These are phyloP conservation scores for Bolboschoenoplectus hybrid DNA, from an alignment of 202 grass and related monocot species.

Conservation along the genomic window DNA sequence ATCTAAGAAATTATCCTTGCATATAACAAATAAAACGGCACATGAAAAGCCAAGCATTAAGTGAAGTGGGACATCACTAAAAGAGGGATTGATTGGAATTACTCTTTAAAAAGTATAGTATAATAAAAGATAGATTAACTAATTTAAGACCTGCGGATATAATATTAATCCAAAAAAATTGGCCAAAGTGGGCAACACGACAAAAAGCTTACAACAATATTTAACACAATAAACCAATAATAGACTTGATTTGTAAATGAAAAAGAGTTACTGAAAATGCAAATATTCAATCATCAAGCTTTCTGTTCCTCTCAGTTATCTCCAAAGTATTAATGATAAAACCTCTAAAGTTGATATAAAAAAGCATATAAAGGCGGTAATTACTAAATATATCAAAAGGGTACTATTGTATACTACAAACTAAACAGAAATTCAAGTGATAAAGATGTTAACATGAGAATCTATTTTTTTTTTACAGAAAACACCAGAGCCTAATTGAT, in stretches of 20 bases:
- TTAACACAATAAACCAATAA: background rate
- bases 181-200: background rate
- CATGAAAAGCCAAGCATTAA: conserved; percentile 22
- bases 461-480: too few relatives aligned
- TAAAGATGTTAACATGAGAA: background rate
- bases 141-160: background rate
- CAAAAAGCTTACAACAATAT: conserved; percentile 12
- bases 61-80: conserved; percentile 11
- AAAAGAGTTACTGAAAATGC: conserved; percentile 10
- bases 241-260: background rate
- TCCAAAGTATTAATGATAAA: background rate
- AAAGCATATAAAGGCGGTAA: background rate
- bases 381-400: background rate
- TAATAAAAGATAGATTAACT: conserved; percentile 1
- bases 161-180: conserved; percentile 9
- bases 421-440: background rate
- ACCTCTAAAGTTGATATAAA: background rate
- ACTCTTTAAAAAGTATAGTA: conserved; percentile 4
- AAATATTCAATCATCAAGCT: conserved; percentile 4
- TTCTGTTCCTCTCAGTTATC: background rate
- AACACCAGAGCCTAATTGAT: background rate
- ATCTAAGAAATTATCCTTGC: background rate
- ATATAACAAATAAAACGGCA: conserved; percentile 30
- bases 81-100: conserved; percentile 20
- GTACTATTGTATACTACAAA: background rate